phyloP scores from a whole-genome alignment of 2,329 filamentous ascomycete genomes.

The Orbilia blumenaviensis region DNA sequence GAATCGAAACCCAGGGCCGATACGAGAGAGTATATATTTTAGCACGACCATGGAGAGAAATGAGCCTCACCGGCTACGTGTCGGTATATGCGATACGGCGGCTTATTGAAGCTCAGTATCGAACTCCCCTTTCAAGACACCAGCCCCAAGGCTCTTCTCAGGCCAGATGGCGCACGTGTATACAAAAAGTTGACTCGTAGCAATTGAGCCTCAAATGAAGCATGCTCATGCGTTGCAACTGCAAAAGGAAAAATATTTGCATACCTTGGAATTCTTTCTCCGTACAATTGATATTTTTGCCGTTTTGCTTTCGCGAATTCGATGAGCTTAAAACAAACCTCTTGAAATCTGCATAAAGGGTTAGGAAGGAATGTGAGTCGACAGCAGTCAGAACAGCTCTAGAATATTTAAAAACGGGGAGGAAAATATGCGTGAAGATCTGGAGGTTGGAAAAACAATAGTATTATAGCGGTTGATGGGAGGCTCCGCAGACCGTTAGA shows the following conservation, averaged over 20 bases:
- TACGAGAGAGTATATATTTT: slow-evolving; percentile 32
- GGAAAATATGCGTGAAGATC: slow-evolving; percentile 12
- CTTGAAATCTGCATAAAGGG: slow-evolving; percentile 17
- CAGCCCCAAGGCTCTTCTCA: background rate
- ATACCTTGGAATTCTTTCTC: slow-evolving; percentile 20
- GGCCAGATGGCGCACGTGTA: background rate
- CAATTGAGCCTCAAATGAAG: slow-evolving; percentile 23
- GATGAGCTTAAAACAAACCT: slow-evolving; percentile 4
- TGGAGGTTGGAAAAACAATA: slow-evolving; percentile 42
- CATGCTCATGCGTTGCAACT: slow-evolving; percentile 12
- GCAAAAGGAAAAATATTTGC: slow-evolving; percentile 23
- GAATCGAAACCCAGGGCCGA: slow-evolving; percentile 13
- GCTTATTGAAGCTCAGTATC: slow-evolving; percentile 12
- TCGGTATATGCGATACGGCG: slow-evolving; percentile 20
- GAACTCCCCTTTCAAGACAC: slow-evolving; percentile 15
- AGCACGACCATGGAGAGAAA: slow-evolving; percentile 4
- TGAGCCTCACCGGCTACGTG: slow-evolving; percentile 23
- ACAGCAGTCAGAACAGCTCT: background rate
- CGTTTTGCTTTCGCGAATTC: background rate
- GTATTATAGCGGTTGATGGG: slow-evolving; percentile 24
- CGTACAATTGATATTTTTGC: background rate
- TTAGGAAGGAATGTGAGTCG: slow-evolving; percentile 7
- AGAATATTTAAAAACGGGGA: slow-evolving; percentile 1
- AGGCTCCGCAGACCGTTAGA: slow-evolving; percentile 21
- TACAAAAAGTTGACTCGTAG: background rate